Evolutionary conservation across 1,284 basidiomycete genomes (phyloP).

Genomic region (Caloboletus firmus): DNA sequence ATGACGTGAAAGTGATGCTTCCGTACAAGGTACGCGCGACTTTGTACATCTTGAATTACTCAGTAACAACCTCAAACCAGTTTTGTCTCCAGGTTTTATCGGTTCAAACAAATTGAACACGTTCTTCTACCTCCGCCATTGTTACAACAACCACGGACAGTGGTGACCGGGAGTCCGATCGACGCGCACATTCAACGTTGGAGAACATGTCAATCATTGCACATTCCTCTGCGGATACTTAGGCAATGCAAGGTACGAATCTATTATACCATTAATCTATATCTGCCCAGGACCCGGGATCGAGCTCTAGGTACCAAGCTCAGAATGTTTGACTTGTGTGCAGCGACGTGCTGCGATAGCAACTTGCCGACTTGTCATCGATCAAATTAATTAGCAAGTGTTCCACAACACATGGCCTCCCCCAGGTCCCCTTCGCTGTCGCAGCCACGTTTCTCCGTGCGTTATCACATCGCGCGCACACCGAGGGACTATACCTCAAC

Average conservation of each 20-base stretch:
- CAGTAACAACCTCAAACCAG: neutral
- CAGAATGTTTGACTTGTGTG: neutral
- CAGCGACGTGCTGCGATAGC: neutral
- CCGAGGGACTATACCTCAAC: neutral
- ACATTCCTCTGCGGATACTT: too few species aligned
- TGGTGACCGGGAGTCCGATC: neutral
- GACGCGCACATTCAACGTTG: neutral
- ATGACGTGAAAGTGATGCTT: neutral
- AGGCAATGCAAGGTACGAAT: neutral
- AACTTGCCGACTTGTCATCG: neutral
- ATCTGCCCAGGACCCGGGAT: slow-evolving; percentile 15
- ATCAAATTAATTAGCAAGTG: slow-evolving; percentile 7
- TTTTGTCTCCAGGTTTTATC: neutral
- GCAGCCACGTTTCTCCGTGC: neutral
- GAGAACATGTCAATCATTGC: neutral
- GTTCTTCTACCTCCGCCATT: neutral
- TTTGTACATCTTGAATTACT: too few species aligned
- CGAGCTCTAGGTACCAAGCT: neutral
- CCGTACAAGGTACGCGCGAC: too few species aligned
- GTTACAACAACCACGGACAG: neutral
- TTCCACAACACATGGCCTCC: neutral
- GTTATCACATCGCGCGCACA: slow-evolving; percentile 12
- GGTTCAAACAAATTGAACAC: neutral
- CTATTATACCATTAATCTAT: neutral
- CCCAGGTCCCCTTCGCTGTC: neutral